Conservation (phyloP, 2,329 filamentous ascomycete genomes). For the Harringtonia lauricola region DNA sequence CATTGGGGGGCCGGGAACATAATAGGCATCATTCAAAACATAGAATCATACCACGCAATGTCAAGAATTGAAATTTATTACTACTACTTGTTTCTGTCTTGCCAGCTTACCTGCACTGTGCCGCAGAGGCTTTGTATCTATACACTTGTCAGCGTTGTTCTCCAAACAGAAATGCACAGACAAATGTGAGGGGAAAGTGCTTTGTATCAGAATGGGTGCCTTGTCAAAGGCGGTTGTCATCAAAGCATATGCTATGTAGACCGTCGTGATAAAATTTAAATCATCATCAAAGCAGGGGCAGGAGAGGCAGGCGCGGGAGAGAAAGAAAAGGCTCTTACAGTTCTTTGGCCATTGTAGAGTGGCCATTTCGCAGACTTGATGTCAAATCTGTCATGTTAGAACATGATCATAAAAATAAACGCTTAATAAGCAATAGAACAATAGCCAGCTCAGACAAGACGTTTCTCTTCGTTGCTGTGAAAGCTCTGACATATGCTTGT, state of each 20-base stretch:
- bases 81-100: too few relatives aligned
- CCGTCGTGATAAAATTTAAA: slow-evolving; percentile 59
- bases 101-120: too few relatives aligned
- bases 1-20: too few relatives aligned
- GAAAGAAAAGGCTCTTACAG: not conserved
- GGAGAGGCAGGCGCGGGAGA: slow-evolving; percentile 17
- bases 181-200: slow-evolving; percentile 4
- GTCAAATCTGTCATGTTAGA: slow-evolving; percentile 7
- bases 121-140: too few relatives aligned
- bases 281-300: slow-evolving; percentile 48
- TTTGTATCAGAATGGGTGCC: slow-evolving; percentile 30
- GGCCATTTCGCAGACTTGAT: too few relatives aligned
- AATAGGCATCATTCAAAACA: too few relatives aligned
- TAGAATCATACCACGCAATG: too few relatives aligned
- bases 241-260: slow-evolving; percentile 73
- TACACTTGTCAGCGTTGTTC: not conserved
- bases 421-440: slow-evolving; percentile 21
- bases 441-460: slow-evolving; percentile 35
- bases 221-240: slow-evolving; percentile 72
- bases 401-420: not conserved
- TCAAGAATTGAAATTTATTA: too few relatives aligned
- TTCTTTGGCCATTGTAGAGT: too few relatives aligned
- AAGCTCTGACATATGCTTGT: slow-evolving; percentile 98
- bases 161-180: not conserved
- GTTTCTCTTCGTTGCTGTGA: slow-evolving; percentile 35